Base-by-base conservation (phyloP, 495 filamentous ascomycete species). In the Penicillium silybi region DNA sequence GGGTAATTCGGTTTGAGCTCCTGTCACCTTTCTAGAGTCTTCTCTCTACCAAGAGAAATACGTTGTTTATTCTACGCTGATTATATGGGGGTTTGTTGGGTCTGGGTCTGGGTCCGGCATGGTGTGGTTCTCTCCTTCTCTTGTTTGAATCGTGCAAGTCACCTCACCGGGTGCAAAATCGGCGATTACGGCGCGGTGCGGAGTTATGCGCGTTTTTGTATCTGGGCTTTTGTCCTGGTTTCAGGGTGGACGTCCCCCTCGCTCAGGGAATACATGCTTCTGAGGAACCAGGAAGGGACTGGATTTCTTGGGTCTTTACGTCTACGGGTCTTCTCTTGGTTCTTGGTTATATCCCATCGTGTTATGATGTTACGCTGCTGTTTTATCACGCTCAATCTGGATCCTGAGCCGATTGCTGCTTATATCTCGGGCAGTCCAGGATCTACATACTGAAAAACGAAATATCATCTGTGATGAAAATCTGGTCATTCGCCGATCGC, bases 271-370 rank as follows among this genome's bases (percentile, higher is more conserved):
- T 16, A 16, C 7, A 25, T 42, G 49, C 5, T 15, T 22, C 19
- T 44, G 19, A 18, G 41, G 16, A 4, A 43, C 18, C n/a, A 39
- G 3, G 29, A 32, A 13, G 29, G 29, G 29, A 34, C 41, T 43
- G 26, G 38, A 27, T 35, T 41, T 46, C 20, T 41, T 48, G 22
- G 10, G 50, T 44, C 39, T 48, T 6, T 23, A 23, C 22, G 29
- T 22, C 47, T 44, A 52, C 40, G 49, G 17, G 19, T 39, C 44
- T 54, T 51, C 17, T 47, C 41, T 61, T 47, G 46, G 46, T 39
- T 61, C 58, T 35, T 61, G 48, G 59, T 69, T 70, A 67, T 71
- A 66, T 65, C 54, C 59, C 56, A 60, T 58, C 46, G 50, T 62
- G 56, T 62, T 60, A 70, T 68, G 65, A 62, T 62, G 53, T 58